phyloP scores from a whole-genome alignment of 768 basidiomycete species.

The Tulasnella sp. region DNA sequence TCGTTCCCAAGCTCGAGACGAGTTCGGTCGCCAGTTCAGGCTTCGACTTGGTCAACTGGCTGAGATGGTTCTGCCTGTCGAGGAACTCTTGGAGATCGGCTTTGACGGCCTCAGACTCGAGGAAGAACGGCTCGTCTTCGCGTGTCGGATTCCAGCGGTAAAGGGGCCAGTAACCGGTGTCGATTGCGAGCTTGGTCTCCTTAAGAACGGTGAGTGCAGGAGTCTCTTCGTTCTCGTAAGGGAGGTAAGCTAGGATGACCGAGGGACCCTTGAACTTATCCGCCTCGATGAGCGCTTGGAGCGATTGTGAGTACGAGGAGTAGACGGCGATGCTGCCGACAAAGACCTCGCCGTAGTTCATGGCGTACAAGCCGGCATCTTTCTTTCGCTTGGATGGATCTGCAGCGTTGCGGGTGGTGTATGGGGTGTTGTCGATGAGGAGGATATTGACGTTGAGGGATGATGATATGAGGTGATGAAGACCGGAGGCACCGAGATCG shows the following conservation, averaged over 20 bases:
- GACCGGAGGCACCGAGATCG: conserved; percentile 87
- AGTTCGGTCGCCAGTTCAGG: conserved; percentile 74
- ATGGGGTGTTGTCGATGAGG: conserved; percentile 86
- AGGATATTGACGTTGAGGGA: conserved; percentile 89
- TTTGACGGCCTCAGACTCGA: conserved; percentile 91
- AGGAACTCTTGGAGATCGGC: conserved; percentile 88
- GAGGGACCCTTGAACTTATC: conserved; percentile 83
- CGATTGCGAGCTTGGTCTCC: conserved; percentile 94
- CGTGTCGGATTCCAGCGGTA: conserved; percentile 95
- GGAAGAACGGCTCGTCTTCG: conserved; percentile 75
- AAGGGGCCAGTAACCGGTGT: conserved; percentile 94
- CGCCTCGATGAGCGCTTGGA: conserved; percentile 85
- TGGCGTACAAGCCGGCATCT: conserved; percentile 93
- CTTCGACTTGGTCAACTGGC: conserved; percentile 73
- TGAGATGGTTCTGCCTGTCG: conserved; percentile 92
- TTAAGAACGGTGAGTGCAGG: conserved; percentile 85
- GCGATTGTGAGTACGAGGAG: conserved; percentile 87
- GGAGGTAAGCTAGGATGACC: conserved; percentile 88
- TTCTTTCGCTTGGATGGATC: conserved; percentile 78
- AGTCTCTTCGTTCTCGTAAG: conserved; percentile 65
- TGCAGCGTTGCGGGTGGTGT: conserved; percentile 57
- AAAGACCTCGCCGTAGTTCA: conserved; percentile 96
- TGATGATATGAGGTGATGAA: conserved; percentile 90
- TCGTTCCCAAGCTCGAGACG: conserved; percentile 74
- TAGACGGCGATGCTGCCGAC: conserved; percentile 94